Conservation (phyloP, 2,329 filamentous ascomycete genomes). For the Madurella mycetomatis region DNA sequence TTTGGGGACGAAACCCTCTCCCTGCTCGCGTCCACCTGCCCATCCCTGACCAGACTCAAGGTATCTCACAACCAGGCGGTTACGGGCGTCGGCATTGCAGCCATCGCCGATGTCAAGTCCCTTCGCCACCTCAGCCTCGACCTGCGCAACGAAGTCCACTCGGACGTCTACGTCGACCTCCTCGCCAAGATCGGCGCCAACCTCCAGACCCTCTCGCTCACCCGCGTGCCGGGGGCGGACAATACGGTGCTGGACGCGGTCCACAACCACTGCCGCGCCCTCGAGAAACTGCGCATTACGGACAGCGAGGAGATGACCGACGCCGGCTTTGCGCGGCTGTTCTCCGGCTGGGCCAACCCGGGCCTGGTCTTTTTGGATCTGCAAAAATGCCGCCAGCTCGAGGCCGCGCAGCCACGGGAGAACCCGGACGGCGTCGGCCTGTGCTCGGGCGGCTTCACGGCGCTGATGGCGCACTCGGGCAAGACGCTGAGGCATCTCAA, state of each 20-base stretch:
- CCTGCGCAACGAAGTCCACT: conserved; percentile 53
- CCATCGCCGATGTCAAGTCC: conserved; percentile 56
- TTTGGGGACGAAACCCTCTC: conserved; percentile 68
- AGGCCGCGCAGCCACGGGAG: conserved; percentile 63
- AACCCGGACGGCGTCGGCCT: conserved; percentile 66
- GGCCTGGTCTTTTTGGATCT: conserved; percentile 69
- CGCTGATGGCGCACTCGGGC: conserved; percentile 81
- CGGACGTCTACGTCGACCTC: conserved; percentile 56
- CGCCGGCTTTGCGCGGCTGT: conserved; percentile 65
- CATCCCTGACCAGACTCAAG: conserved; percentile 69
- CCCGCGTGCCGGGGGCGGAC: conserved; percentile 61
- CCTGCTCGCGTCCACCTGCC: conserved; percentile 60
- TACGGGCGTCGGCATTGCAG: conserved; percentile 59
- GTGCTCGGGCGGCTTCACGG: conserved; percentile 69
- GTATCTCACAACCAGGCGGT: conserved; percentile 75
- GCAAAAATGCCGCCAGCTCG: conserved; percentile 70
- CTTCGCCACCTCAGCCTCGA: conserved; percentile 75
- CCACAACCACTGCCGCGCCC: conserved; percentile 60
- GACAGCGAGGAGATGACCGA: conserved; percentile 75
- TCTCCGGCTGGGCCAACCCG: conserved; percentile 70
- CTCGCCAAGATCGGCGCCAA: conserved; percentile 58
- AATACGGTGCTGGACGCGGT: conserved; percentile 68
- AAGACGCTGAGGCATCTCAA: conserved; percentile 61
- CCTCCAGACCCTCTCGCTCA: conserved; percentile 74
- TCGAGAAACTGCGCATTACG: conserved; percentile 76